A percentile compares a stretch with the other conserved stretches of the same genome.
phyloP scores from a whole-genome alignment of 2,329 filamentous ascomycete genomes.

The Trichoderma sp. region DNA sequence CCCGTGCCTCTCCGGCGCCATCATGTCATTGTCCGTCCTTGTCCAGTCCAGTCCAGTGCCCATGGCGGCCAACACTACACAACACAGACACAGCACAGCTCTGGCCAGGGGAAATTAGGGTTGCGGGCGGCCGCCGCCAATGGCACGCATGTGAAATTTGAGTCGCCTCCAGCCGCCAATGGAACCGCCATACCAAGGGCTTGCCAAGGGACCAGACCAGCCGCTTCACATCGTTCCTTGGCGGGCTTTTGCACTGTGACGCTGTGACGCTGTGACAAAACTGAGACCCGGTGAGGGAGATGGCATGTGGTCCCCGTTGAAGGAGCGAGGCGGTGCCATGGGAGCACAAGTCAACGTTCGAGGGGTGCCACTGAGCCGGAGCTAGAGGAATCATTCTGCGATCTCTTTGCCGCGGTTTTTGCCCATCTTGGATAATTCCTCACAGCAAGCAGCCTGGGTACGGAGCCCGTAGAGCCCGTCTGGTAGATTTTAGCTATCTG shows the following conservation, averaged over 20 bases:
- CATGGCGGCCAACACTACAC: background rate
- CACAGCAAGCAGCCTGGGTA: background rate
- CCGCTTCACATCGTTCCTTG: background rate
- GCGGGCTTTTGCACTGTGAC: background rate
- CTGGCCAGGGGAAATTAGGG: background rate
- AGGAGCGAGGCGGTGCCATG: slow-evolving; percentile 13
- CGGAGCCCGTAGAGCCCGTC: background rate
- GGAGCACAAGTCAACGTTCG: background rate
- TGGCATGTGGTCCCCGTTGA: background rate
- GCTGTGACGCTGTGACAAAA: slow-evolving; percentile 7
- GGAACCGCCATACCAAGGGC: slow-evolving; percentile 10
- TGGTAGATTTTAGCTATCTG: slow-evolving; percentile 4
- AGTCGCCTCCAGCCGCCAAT: slow-evolving; percentile 5
- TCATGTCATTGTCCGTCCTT: background rate
- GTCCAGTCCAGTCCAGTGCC: background rate
- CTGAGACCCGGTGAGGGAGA: slow-evolving; percentile 5
- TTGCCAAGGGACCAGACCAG: slow-evolving; percentile 9
- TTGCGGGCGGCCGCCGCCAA: slow-evolving; percentile 4
- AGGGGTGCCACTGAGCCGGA: background rate
- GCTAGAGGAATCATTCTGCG: background rate
- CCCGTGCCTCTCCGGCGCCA: background rate
- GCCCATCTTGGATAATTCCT: background rate
- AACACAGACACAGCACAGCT: background rate
- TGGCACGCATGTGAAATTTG: slow-evolving; percentile 12
- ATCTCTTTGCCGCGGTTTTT: background rate